These are phyloP conservation scores for Euptelea pleiosperma DNA, from an alignment of 164 flowering plant genomes.

Conservation along the genomic window DNA sequence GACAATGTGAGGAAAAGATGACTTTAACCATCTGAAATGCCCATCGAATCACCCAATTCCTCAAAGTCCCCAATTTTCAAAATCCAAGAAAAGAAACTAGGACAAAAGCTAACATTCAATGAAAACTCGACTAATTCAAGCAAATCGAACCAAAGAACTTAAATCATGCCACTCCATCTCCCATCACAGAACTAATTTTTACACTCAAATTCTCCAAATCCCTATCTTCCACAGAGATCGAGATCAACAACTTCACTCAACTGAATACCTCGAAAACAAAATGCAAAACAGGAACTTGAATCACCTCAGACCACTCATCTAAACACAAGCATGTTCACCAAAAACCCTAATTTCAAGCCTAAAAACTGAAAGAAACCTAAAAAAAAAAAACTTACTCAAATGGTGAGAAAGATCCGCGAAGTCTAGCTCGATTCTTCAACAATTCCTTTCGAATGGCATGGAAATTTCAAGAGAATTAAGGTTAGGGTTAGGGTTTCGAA, in stretches of 20 bases:
- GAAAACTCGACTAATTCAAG: background rate
- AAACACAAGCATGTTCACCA: too few species aligned
- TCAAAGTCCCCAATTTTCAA: too few species aligned
- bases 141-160: background rate
- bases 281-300: background rate
- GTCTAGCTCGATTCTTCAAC: background rate
- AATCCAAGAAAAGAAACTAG: background rate
- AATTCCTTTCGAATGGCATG: too few species aligned
- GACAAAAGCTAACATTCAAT: background rate
- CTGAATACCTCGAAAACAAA: background rate
- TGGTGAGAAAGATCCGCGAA: background rate
- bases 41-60: too few species aligned
- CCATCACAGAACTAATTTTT: background rate
- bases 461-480: background rate
- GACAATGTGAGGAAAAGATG: background rate
- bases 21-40: background rate
- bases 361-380: background rate
- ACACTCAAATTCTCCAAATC: slow-evolving; percentile 1
- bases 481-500: slow-evolving; percentile 1
- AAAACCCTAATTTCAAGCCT: background rate
- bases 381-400: slow-evolving; percentile 21
- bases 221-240: background rate
- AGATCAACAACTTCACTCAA: background rate
- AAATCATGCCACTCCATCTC: background rate
- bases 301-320: background rate